These are phyloP conservation scores for Phytophthora rubi DNA, from an alignment of 352 stramenopile species.

Conservation along the genomic window DNA sequence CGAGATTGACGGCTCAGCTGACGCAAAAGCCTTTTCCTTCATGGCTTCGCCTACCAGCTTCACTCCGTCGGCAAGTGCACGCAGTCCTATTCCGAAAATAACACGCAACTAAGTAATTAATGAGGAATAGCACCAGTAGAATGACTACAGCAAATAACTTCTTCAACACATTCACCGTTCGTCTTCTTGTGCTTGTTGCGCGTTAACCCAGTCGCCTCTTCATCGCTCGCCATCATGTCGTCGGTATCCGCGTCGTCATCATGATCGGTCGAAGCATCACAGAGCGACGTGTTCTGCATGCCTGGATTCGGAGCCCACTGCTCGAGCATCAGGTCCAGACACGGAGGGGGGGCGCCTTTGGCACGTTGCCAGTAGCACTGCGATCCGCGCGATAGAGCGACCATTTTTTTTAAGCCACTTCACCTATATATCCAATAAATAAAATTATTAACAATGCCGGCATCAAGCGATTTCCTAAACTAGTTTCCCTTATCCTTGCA, in stretches of 20 bases:
- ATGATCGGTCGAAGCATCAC: neutral
- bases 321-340: slow-evolving; percentile 10
- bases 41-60: slow-evolving; percentile 5
- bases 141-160: neutral
- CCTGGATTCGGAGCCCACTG: slow-evolving; percentile 2
- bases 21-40: neutral
- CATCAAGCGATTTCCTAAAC: too few species aligned
- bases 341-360: neutral
- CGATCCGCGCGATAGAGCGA: too few species aligned
- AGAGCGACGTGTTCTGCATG: slow-evolving; percentile 11
- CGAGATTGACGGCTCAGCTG: neutral
- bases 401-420: too few species aligned
- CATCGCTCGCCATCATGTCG: neutral
- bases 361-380: slow-evolving; percentile 2
- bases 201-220: too few species aligned
- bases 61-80: slow-evolving; percentile 1
- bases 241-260: neutral
- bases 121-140: too few species aligned
- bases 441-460: too few species aligned
- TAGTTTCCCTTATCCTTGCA: too few species aligned
- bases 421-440: too few species aligned
- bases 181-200: slow-evolving; percentile 19
- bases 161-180: slow-evolving; percentile 12
- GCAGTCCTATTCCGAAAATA: neutral
- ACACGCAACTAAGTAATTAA: neutral